A percentile compares a stretch with the other conserved stretches of the same genome.
These are phyloP conservation scores for Candolleomyces eurysporus DNA, from an alignment of 768 basidiomycete genomes.

Conservation along the genomic window DNA sequence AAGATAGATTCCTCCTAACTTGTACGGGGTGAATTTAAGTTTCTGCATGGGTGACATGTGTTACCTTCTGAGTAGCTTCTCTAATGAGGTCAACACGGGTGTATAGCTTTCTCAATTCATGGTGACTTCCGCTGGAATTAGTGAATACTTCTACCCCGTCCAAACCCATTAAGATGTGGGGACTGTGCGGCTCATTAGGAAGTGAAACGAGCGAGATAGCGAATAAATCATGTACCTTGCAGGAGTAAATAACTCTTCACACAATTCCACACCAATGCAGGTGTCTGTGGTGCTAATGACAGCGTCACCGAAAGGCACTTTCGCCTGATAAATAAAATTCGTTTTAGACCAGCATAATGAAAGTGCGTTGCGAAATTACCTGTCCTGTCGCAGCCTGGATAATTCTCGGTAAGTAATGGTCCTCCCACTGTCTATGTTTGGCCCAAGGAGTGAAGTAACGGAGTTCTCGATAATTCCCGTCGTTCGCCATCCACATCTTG, in stretches of 20 bases:
- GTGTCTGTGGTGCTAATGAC: constrained; percentile 93
- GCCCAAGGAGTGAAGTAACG: constrained; percentile 94
- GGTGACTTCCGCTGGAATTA: constrained; percentile 97
- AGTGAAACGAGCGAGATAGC: neutral
- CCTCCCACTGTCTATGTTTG: constrained; percentile 87
- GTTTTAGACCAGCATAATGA: no score
- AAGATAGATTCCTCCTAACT: constrained; percentile 96
- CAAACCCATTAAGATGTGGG: constrained; percentile 96
- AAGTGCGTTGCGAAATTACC: constrained; percentile 36
- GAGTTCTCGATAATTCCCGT: constrained; percentile 92
- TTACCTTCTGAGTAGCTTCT: constrained; percentile 92
- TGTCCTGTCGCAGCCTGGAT: constrained; percentile 88
- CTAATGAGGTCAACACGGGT: constrained; percentile 92
- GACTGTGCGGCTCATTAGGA: constrained; percentile 45
- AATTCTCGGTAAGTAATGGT: constrained; percentile 88
- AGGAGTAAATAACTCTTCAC: constrained; percentile 97
- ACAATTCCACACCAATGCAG: constrained; percentile 94
- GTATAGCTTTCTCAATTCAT: constrained; percentile 95
- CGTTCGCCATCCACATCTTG: constrained; percentile 99
- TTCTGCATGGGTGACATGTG: neutral
- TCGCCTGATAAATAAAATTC: constrained; percentile 44
- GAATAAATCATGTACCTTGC: constrained; percentile 67
- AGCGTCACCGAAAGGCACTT: constrained; percentile 95
- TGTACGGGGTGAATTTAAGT: constrained; percentile 6
- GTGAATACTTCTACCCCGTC: constrained; percentile 99